Conservation (phyloP, 441 rosid species). For the Syzygium syzygioides region DNA sequence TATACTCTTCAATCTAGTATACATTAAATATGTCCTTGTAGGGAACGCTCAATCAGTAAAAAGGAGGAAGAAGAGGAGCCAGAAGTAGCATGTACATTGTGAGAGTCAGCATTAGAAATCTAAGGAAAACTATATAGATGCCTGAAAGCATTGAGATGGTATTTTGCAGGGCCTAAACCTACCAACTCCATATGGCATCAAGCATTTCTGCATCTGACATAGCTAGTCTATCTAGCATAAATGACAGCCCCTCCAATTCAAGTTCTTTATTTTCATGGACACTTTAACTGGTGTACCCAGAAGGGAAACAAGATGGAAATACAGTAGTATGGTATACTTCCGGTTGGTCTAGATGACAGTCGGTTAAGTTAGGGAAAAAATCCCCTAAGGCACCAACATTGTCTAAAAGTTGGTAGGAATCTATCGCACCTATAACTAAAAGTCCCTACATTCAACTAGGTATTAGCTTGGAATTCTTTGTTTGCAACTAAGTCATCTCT, state of each 20-base stretch:
- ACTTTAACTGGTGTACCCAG: background rate
- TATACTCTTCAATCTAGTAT: background rate
- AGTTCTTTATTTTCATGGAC: background rate
- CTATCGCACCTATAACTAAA: too few relatives aligned
- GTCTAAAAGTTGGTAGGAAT: background rate
- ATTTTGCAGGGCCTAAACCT: background rate
- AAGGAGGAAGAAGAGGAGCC: background rate
- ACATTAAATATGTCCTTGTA: background rate
- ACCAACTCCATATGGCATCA: background rate
- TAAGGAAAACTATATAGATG: background rate
- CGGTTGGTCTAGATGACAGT: background rate
- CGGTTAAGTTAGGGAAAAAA: background rate
- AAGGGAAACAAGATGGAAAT: background rate
- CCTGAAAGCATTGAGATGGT: background rate
- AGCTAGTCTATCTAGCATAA: background rate
- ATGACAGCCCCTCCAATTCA: background rate
- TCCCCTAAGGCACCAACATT: background rate
- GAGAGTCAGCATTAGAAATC: background rate
- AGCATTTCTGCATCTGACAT: background rate
- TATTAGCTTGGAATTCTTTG: background rate
- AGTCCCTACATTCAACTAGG: background rate
- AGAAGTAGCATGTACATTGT: background rate
- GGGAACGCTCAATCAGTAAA: background rate
- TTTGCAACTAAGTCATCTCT: background rate
- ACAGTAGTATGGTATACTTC: background rate